phyloP scores from a whole-genome alignment of 768 basidiomycete genomes.

The Lentinula edodes region DNA sequence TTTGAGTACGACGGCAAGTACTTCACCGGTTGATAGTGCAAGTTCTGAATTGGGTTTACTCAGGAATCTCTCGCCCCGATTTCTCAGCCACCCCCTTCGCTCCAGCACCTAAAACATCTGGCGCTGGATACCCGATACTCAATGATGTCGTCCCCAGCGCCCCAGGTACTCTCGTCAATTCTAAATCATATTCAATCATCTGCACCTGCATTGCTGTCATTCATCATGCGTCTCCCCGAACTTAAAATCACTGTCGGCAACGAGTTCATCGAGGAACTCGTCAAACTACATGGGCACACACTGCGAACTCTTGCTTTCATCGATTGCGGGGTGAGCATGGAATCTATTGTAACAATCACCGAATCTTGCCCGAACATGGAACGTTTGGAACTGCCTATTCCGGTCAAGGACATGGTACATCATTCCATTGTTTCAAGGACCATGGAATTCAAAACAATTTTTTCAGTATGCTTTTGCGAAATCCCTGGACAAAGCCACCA shows the following conservation, averaged over 20 bases:
- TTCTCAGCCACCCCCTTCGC: constrained; percentile 22
- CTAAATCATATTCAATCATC: constrained; percentile 26
- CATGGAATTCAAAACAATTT: not conserved
- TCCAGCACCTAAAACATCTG: constrained; percentile 42
- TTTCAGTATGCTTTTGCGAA: constrained; percentile 25
- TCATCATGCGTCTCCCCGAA: constrained; percentile 42
- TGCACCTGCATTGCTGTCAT: constrained; percentile 28
- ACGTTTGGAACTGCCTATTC: constrained; percentile 44
- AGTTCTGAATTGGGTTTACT: constrained; percentile 2
- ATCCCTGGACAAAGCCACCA: constrained; percentile 29
- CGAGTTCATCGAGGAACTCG: constrained; percentile 35
- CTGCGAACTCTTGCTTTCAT: constrained; percentile 42
- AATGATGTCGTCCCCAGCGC: constrained; percentile 20
- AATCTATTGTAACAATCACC: constrained; percentile 36
- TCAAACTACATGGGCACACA: constrained; percentile 34
- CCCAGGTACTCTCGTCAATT: constrained; percentile 20
- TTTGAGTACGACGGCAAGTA: constrained; percentile 52
- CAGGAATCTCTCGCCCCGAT: constrained; percentile 32
- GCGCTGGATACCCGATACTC: constrained; percentile 44
- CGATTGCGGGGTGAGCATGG: constrained; percentile 35
- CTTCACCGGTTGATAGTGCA: not conserved
- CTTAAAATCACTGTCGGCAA: constrained; percentile 30
- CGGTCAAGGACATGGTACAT: constrained; percentile 44
- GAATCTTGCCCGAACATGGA: constrained; percentile 39
- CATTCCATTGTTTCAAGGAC: not conserved